Evolutionary conservation across 108 stramenopile genomes (phyloP).

Genomic region (Schizochytrium sp.): DNA sequence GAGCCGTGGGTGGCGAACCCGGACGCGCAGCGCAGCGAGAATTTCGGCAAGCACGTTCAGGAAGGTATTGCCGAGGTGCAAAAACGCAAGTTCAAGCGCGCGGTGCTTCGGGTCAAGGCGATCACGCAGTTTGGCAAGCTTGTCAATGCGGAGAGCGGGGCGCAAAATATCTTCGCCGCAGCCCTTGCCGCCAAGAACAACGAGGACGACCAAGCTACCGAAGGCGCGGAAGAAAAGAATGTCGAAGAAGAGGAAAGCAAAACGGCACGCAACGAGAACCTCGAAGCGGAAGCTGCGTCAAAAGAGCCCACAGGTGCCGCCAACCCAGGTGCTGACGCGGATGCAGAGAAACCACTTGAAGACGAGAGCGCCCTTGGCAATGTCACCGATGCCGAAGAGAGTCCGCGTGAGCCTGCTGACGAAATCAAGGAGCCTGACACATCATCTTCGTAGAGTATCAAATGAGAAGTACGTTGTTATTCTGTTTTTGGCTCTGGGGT

Average conservation of each 20-base stretch:
- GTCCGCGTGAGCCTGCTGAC: not conserved
- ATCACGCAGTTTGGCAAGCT: not conserved
- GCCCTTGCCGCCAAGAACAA: not conserved
- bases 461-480: too few relatives aligned
- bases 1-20: conserved; percentile 61
- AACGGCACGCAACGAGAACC: not conserved
- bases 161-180: not conserved
- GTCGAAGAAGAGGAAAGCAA: not conserved
- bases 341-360: not conserved
- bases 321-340: not conserved
- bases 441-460: too few relatives aligned
- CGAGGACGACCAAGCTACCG: not conserved
- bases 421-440: too few relatives aligned
- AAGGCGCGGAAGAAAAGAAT: not conserved
- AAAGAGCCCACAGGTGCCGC: not conserved
- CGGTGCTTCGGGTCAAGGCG: not conserved
- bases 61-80: not conserved
- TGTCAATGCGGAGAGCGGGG: not conserved
- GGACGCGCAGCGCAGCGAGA: not conserved
- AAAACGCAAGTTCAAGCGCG: not conserved
- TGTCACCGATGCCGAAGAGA: not conserved
- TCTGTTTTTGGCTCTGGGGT: too few relatives aligned
- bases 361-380: not conserved
- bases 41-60: not conserved
- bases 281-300: not conserved